A percentile compares a stretch with the other conserved stretches of the same genome.
Conservation (phyloP, 1,139 yeast species). For the Lodderomyces parapsilosis region DNA sequence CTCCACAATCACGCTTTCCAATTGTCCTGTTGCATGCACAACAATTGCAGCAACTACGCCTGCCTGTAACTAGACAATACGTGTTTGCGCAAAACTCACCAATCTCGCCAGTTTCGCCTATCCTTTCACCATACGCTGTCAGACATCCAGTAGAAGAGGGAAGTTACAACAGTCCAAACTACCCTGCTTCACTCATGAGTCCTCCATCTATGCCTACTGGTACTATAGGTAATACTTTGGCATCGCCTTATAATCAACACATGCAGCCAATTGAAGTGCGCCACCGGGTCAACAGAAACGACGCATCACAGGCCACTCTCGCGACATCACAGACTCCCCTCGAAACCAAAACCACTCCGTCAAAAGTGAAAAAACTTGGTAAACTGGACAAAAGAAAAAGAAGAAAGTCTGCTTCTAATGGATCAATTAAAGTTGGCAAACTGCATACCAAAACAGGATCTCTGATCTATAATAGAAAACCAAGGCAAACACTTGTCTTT, state of each 20-base stretch:
- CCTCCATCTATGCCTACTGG: background rate
- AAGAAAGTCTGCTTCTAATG: constrained; percentile 1
- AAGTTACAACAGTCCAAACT: background rate
- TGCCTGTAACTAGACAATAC: background rate
- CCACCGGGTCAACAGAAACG: background rate
- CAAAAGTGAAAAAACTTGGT: background rate
- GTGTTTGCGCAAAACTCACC: constrained; percentile 2
- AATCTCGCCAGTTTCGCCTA: constrained; percentile 1
- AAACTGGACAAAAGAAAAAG: constrained; percentile 4
- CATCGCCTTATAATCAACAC: background rate
- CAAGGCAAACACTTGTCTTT: constrained; percentile 3
- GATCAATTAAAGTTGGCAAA: background rate
- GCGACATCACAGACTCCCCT: background rate
- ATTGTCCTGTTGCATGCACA: background rate
- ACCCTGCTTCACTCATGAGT: background rate
- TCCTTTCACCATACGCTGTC: background rate
- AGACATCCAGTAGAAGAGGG: background rate
- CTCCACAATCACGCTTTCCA: background rate
- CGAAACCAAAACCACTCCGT: background rate
- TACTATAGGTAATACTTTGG: too few species aligned
- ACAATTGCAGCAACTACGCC: background rate
- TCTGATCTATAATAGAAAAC: constrained; percentile 8
- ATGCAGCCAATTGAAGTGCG: background rate
- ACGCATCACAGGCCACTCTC: background rate
- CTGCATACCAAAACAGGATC: background rate